These are phyloP conservation scores for Linaria vulgaris DNA, from an alignment of 257 asterid genomes.

Conservation along the genomic window DNA sequence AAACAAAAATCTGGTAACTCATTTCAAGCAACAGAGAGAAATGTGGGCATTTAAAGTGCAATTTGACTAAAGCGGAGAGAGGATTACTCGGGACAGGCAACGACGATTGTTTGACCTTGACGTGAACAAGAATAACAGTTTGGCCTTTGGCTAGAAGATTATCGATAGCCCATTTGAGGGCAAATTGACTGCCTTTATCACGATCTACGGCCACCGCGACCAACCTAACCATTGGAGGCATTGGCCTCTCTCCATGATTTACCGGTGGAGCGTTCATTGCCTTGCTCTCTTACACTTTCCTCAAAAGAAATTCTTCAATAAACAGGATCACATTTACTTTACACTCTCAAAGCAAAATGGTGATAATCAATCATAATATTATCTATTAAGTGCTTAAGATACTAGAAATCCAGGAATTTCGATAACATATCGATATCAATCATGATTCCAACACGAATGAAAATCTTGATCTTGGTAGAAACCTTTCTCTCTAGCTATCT, in stretches of 20 bases:
- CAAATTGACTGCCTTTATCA: slow-evolving; percentile 52
- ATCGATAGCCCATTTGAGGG: slow-evolving; percentile 70
- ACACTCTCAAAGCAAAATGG: background rate
- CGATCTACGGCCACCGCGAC: slow-evolving; percentile 53
- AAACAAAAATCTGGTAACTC: too few species aligned
- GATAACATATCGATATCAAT: slow-evolving; percentile 3
- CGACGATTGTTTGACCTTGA: slow-evolving; percentile 45
- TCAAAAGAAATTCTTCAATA: background rate
- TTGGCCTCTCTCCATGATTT: slow-evolving; percentile 25
- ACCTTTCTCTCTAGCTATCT: background rate
- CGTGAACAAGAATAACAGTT: slow-evolving; percentile 64
- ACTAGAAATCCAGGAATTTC: slow-evolving; percentile 20
- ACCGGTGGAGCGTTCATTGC: slow-evolving; percentile 34
- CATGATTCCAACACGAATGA: slow-evolving; percentile 6
- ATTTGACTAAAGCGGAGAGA: background rate
- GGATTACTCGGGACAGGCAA: slow-evolving; percentile 44
- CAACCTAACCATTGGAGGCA: slow-evolving; percentile 37
- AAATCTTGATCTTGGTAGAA: slow-evolving; percentile 14
- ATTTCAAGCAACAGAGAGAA: too few species aligned
- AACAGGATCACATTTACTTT: background rate
- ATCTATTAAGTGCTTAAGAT: background rate
- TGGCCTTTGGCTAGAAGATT: slow-evolving; percentile 68
- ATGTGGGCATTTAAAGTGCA: too few species aligned
- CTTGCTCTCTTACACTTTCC: slow-evolving; percentile 1
- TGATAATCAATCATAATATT: background rate